Conservation (phyloP, 2,329 filamentous ascomycete genomes). For the Hymenotorrendiella dingleyae region DNA sequence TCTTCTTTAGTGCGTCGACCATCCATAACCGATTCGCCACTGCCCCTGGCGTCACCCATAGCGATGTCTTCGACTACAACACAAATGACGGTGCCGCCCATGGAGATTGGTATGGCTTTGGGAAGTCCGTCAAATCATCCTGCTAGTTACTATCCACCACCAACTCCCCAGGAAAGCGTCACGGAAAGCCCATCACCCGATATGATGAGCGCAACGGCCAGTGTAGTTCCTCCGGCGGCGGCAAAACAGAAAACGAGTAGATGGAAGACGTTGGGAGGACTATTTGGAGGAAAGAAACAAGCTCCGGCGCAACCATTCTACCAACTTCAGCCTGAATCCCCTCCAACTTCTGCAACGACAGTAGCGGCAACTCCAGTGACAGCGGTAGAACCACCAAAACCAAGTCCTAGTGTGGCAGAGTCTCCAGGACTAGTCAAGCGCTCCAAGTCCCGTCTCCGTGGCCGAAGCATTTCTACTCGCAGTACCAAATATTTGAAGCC, state of each 20-base stretch:
- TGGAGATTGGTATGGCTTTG: slow-evolving; percentile 63
- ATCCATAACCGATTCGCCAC: slow-evolving; percentile 4
- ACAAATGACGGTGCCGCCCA: slow-evolving; percentile 15
- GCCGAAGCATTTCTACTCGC: slow-evolving; percentile 20
- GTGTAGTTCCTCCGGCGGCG: slow-evolving; percentile 8
- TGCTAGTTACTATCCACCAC: slow-evolving; percentile 17
- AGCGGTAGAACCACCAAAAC: slow-evolving; percentile 7
- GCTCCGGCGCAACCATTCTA: slow-evolving; percentile 24
- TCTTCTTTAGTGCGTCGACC: slow-evolving; percentile 6
- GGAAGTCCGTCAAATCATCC: slow-evolving; percentile 55
- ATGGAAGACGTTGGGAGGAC: slow-evolving; percentile 51
- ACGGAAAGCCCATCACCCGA: slow-evolving; percentile 20
- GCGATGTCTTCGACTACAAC: slow-evolving; percentile 1
- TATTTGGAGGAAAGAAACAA: slow-evolving; percentile 42
- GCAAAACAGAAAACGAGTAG: slow-evolving; percentile 42
- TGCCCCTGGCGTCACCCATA: slow-evolving; percentile 18
- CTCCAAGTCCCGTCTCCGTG: slow-evolving; percentile 15
- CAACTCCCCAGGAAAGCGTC: slow-evolving; percentile 9
- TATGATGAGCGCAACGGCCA: slow-evolving; percentile 15
- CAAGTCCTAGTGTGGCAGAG: no score
- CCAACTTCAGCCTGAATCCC: slow-evolving; percentile 25
- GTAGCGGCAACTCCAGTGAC: slow-evolving; percentile 3
- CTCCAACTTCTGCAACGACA: slow-evolving; percentile 5
- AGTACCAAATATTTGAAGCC: slow-evolving; percentile 21
- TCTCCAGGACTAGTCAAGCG: no score